Base-by-base conservation (phyloP, 352 stramenopile species). In the Labyrinthula sp. region DNA sequence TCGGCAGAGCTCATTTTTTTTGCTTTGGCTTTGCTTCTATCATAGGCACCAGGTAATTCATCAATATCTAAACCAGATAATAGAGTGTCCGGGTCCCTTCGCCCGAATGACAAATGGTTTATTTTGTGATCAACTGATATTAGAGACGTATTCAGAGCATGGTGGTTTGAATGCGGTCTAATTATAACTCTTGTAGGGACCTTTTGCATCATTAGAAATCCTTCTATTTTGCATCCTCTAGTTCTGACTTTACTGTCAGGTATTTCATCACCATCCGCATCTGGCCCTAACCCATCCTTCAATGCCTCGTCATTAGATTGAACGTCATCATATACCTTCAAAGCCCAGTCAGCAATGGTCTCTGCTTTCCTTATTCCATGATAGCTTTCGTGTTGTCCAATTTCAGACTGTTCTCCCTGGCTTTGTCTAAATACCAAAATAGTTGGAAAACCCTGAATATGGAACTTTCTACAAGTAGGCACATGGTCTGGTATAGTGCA, bases 371-470 rank as follows among this genome's bases (percentile, higher is more conserved):
- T 31, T 24, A 15, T 28, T 14, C 43, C 43, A 15, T 14, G 30
- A 14, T 50, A 52, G 15, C 23, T 15, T 18, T 52, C 43, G 35
- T 52, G 28, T 31, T 48, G 43, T n/a, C n/a, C n/a, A n/a, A n/a
- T n/a, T 3, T 15, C 9, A 25, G 31, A 31, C 22, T 35, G 43
- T 6, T 31, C 31, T 12, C 43, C 43, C 34, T 52, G 40, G 34
- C 43, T 52, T 35, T 52, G 43, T 31, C 43, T 31, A 14, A 52
- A 52, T 15, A 52, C 43, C n/a, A 52, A 35, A 37, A 52, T 52
- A 24, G 43, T 52, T 22, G 43, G 43, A 35, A 52, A 52, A 12
- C 31, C 43, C 26, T 52, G 43, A 17, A 52, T 52, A 28, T 18
- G n/a, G 18, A 45, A 45, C 7, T 52, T 4, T 25, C 40, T 43